A percentile compares a stretch with the other conserved stretches of the same genome.
These are phyloP conservation scores for Leccinum pseudoinsigne DNA, from an alignment of 1,284 basidiomycete species.

Conservation along the genomic window DNA sequence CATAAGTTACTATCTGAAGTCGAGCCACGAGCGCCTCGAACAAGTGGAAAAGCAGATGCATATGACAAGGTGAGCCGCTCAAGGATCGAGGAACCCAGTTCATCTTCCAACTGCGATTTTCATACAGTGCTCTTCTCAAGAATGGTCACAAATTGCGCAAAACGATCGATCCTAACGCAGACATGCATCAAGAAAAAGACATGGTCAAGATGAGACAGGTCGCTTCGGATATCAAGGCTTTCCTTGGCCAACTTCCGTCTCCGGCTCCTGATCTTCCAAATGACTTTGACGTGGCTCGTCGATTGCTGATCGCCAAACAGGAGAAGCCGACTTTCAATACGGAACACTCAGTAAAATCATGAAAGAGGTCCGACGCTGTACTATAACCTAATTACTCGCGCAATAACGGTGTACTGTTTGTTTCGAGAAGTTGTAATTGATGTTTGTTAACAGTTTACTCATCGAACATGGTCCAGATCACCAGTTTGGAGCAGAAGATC, in stretches of 20 bases:
- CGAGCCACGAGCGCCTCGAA: conserved; percentile 35
- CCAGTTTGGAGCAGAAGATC: too few species aligned
- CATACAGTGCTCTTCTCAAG: conserved; percentile 24
- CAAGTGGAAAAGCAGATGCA: conserved; percentile 33
- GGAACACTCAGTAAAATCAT: conserved; percentile 35
- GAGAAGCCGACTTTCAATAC: conserved; percentile 25
- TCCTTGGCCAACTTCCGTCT: conserved; percentile 24
- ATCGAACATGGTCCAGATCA: too few species aligned
- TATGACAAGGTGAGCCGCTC: conserved; percentile 27
- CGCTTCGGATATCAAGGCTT: conserved; percentile 26
- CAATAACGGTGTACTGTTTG: too few species aligned
- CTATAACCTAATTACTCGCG: background rate
- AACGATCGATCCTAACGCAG: conserved; percentile 29
- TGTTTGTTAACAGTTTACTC: too few species aligned
- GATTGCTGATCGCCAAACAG: conserved; percentile 16
- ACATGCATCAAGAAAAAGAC: conserved; percentile 24
- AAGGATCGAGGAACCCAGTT: background rate
- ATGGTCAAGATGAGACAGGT: conserved; percentile 21
- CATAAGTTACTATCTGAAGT: conserved; percentile 34
- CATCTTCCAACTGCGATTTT: background rate
- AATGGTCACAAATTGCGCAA: conserved; percentile 23
- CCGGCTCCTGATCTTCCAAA: conserved; percentile 23
- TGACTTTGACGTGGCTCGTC: conserved; percentile 22
- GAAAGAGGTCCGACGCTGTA: background rate
- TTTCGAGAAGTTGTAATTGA: too few species aligned